Base-by-base conservation (phyloP, 805 yeast species). In the Starmerella powellii region DNA sequence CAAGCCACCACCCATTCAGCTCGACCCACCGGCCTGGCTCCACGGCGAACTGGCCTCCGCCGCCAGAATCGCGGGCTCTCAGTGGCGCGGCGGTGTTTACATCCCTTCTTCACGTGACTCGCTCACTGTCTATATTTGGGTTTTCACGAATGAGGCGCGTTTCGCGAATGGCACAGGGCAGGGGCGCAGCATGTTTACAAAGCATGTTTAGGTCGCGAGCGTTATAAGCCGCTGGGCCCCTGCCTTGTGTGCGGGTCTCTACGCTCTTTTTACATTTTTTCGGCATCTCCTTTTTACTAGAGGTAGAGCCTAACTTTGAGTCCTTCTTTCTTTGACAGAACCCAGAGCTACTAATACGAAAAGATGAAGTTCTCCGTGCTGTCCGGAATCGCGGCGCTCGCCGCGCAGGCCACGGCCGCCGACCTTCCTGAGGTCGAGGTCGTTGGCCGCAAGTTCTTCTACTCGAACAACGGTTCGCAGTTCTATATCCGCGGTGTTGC, bases 401-500 rank as follows among this genome's bases (percentile, higher is more conserved):
- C 52, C 15, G 50, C 53, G 24, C 47, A 45, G 15, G 52, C 48
- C 37, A 26, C 57, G 18, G 62, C 63, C 26, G 57, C 57, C 15
- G 54, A 55, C 34, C 51, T 67, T 20, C 71, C 78, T 19, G 52
- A 73, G 8, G 73, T 84, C 45, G 80, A 75, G 45, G 69, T 79
- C 18, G 63, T 66, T 21, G 91, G 88, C 6, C 79, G 73, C 67
- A 79, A 81, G 62, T 85, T 88, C 63, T 85, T 80, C 62, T 73
- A 75, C 62, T 63, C 78, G 16, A 68, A 67, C 50, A 74, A 78
- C 50, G 88, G 86, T 10, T 72, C 80, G 33, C 94, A 84, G 64
- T 87, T 87, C 64, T 87, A 77, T 63, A 72, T 87, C 56, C 78
- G 76, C 56, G 96, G 96, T 51, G 72, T 85, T 39, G 94, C 94